phyloP scores from a whole-genome alignment of 768 basidiomycete species.

The Pulveroboletus sp. region DNA sequence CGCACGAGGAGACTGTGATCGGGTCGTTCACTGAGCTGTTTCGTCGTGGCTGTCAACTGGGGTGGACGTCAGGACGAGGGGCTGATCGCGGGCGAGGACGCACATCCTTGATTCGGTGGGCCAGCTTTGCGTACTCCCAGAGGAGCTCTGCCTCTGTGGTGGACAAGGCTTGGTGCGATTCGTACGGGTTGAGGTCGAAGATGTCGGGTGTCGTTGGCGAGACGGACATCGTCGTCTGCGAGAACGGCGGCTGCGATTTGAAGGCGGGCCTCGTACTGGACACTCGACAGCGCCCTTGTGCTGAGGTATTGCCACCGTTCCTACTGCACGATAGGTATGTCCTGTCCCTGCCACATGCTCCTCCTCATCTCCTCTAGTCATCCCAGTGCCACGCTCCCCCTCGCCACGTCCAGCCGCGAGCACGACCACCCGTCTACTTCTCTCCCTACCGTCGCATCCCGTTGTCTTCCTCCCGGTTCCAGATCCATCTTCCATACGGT shows the following conservation, averaged over 20 bases:
- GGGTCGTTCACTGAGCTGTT: slow-evolving; percentile 64
- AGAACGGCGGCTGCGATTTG: neutral
- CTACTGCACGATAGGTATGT: too few species aligned
- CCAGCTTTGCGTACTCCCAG: slow-evolving; percentile 90
- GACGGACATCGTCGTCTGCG: neutral
- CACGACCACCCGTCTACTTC: slow-evolving; percentile 57
- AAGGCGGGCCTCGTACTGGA: neutral
- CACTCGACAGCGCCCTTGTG: neutral
- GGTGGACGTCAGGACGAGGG: neutral
- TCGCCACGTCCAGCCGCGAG: slow-evolving; percentile 5
- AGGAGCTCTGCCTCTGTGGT: slow-evolving; percentile 72
- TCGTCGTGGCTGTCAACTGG: slow-evolving; percentile 66
- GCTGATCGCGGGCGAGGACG: slow-evolving; percentile 16
- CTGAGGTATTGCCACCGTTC: too few species aligned
- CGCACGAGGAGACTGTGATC: slow-evolving; percentile 73
- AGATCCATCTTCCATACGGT: slow-evolving; percentile 64
- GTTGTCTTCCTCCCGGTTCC: slow-evolving; percentile 71
- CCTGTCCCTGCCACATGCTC: neutral
- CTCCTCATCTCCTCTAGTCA: slow-evolving; percentile 29
- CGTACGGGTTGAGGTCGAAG: slow-evolving; percentile 66
- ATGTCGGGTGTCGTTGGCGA: neutral
- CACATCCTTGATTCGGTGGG: slow-evolving; percentile 75
- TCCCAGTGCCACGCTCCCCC: slow-evolving; percentile 41
- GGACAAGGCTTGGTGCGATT: slow-evolving; percentile 61
- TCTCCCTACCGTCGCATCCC: slow-evolving; percentile 58